Conservation (phyloP, 177 flowering plant genomes). For the Vitis hybrid region DNA sequence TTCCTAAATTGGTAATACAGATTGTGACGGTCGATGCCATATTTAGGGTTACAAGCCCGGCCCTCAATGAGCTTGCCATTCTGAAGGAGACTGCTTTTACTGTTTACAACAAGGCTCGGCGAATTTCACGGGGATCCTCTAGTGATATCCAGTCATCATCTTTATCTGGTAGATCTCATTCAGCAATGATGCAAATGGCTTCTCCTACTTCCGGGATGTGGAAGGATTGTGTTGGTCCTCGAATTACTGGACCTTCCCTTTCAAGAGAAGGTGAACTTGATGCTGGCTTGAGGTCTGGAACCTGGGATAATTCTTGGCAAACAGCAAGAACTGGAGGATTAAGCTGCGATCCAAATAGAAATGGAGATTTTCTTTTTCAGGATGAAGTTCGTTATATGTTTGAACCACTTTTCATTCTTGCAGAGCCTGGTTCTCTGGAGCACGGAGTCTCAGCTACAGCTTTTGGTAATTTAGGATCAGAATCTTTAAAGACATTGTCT, state of each 20-base stretch:
- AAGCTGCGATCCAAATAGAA: conserved; percentile 55
- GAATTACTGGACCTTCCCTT: conserved; percentile 59
- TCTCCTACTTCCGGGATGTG: conserved; percentile 74
- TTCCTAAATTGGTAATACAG: conserved; percentile 86
- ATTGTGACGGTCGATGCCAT: conserved; percentile 85
- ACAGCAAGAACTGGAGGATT: conserved; percentile 61
- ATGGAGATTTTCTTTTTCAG: conserved; percentile 47
- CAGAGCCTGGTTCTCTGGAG: conserved; percentile 84
- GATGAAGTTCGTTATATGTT: conserved; percentile 75
- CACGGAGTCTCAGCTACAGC: conserved; percentile 52
- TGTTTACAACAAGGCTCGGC: conserved; percentile 91
- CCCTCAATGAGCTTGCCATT: conserved; percentile 67
- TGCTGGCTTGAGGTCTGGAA: conserved; percentile 55
- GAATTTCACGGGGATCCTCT: conserved; percentile 59
- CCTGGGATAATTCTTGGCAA: conserved; percentile 93
- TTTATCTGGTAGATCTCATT: conserved; percentile 56
- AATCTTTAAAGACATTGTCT: conserved; percentile 43
- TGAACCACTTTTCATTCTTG: conserved; percentile 94
- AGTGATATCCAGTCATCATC: conserved; percentile 53
- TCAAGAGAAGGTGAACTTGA: conserved; percentile 83
- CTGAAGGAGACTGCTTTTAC: conserved; percentile 95
- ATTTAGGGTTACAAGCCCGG: conserved; percentile 76
- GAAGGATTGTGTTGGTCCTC: conserved; percentile 79
- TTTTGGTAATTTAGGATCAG: conserved; percentile 38
- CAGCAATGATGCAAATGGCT: conserved; percentile 58